A percentile compares a stretch with the other conserved stretches of the same genome.
These are phyloP conservation scores for Mitragyna speciosa DNA, from an alignment of 257 asterid species.

Conservation along the genomic window DNA sequence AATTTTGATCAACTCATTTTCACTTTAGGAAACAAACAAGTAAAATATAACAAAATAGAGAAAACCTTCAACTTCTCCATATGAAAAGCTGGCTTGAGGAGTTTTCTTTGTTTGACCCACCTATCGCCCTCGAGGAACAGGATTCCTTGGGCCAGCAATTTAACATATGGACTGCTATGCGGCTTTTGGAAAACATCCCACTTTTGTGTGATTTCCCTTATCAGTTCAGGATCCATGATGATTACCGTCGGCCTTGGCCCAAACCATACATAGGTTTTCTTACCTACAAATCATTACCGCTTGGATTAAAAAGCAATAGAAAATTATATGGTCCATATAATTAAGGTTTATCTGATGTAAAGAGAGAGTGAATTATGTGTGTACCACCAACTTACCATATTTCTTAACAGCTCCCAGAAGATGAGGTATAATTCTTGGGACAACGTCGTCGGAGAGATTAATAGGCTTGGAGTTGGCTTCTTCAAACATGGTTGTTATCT, in stretches of 20 bases:
- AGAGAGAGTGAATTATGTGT: too few relatives aligned
- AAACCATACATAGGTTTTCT: slow-evolving; percentile 14
- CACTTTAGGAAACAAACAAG: too few relatives aligned
- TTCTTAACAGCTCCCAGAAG: slow-evolving; percentile 21
- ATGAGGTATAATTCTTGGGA: slow-evolving; percentile 39
- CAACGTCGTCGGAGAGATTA: slow-evolving; percentile 30
- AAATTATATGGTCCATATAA: too few relatives aligned
- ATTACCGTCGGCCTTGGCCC: slow-evolving; percentile 19
- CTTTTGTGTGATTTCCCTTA: slow-evolving; percentile 8
- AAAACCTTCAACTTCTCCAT: slow-evolving; percentile 20
- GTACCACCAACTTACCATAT: slow-evolving; percentile 21
- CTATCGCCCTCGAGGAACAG: slow-evolving; percentile 7
- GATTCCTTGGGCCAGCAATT: slow-evolving; percentile 2
- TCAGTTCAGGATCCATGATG: slow-evolving; percentile 19
- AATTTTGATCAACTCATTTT: too few relatives aligned
- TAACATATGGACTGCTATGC: neutral
- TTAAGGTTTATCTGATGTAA: too few relatives aligned
- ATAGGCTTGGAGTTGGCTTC: slow-evolving; percentile 32
- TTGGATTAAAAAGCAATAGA: too few relatives aligned
- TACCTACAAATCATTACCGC: slow-evolving; percentile 9
- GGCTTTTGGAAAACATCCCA: neutral
- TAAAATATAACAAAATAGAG: neutral
- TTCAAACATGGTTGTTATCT: slow-evolving; percentile 17
- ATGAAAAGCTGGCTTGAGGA: slow-evolving; percentile 27
- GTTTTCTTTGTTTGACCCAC: slow-evolving; percentile 24